Percentiles rank a stretch among this genome's conserved stretches.
These are phyloP conservation scores for Graphilbum sp. DNA, from an alignment of 2,329 filamentous ascomycete genomes.

Conservation along the genomic window DNA sequence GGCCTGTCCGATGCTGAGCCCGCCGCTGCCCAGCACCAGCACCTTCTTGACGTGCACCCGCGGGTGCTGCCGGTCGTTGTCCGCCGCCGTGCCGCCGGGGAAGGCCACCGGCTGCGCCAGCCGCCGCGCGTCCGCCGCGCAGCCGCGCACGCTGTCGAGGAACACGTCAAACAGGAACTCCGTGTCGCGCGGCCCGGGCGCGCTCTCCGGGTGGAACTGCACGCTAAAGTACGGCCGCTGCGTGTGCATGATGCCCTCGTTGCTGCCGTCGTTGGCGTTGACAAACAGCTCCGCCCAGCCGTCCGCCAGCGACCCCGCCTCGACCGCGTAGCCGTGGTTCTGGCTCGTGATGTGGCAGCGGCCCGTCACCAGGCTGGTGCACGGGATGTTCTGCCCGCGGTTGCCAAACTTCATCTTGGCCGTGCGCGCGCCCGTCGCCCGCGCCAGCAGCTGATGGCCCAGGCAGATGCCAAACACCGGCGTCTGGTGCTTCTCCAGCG, in stretches of 20 bases:
- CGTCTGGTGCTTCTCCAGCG: slow-evolving; percentile 61
- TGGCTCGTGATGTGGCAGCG: slow-evolving; percentile 98
- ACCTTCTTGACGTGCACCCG: slow-evolving; percentile 85
- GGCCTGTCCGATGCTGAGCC: slow-evolving; percentile 91
- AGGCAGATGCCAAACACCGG: slow-evolving; percentile 95
- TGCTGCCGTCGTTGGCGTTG: slow-evolving; percentile 95
- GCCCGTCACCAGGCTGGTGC: slow-evolving; percentile 86
- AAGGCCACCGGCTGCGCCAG: slow-evolving; percentile 66
- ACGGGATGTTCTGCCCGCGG: slow-evolving; percentile 95
- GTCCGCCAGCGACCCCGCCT: slow-evolving; percentile 54
- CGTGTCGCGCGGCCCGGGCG: slow-evolving; percentile 84
- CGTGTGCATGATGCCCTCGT: slow-evolving; percentile 87
- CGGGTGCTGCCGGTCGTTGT: slow-evolving; percentile 63
- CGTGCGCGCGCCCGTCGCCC: slow-evolving; percentile 72
- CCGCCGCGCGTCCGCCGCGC: slow-evolving; percentile 46
- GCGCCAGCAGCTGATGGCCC: slow-evolving; percentile 82
- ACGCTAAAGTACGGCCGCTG: slow-evolving; percentile 90
- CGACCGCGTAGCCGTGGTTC: slow-evolving; percentile 93
- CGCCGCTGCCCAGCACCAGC: slow-evolving; percentile 82
- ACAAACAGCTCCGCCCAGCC: slow-evolving; percentile 93
- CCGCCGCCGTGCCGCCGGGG: slow-evolving; percentile 66
- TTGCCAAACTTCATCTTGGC: slow-evolving; percentile 99
- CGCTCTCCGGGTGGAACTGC: slow-evolving; percentile 98
- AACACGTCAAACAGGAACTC: slow-evolving; percentile 97
- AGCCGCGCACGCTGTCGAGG: slow-evolving; percentile 64